Evolutionary conservation across 1,284 basidiomycete genomes (phyloP).

Genomic region (Ustilago xerochloae): DNA sequence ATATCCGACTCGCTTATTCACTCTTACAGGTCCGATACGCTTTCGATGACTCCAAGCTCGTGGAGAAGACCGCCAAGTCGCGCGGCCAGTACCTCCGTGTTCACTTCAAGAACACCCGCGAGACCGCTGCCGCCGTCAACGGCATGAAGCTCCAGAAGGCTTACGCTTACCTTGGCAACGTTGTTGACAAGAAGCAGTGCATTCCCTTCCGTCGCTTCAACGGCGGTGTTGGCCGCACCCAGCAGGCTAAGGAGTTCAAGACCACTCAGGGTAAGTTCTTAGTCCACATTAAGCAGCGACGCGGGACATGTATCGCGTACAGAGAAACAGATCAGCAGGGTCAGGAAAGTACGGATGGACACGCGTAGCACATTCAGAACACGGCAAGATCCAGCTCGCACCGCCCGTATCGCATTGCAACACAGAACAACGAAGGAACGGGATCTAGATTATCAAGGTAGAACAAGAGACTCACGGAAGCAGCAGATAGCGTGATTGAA

Average conservation of each 20-base stretch:
- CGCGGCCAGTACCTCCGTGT: constrained; percentile 97
- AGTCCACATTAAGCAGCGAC: background rate
- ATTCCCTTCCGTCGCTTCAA: constrained; percentile 97
- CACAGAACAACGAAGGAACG: no score
- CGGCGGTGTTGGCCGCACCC: constrained; percentile 95
- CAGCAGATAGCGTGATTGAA: background rate
- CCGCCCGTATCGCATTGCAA: no score
- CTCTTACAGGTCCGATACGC: constrained; percentile 68
- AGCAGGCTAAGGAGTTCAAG: constrained; percentile 98
- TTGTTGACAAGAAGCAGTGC: constrained; percentile 94
- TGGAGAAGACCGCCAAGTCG: constrained; percentile 71
- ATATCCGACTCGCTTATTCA: background rate
- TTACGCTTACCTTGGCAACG: constrained; percentile 92
- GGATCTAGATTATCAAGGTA: no score
- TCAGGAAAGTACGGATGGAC: background rate
- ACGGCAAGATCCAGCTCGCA: no score
- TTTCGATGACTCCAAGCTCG: constrained; percentile 66
- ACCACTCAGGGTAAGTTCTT: constrained; percentile 84
- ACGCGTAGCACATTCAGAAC: background rate
- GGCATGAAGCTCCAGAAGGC: constrained; percentile 96
- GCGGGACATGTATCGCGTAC: background rate
- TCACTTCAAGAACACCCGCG: constrained; percentile 99
- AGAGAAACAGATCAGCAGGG: background rate
- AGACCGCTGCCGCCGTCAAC: constrained; percentile 71
- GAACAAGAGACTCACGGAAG: no score